Conservation (phyloP, 495 filamentous ascomycete genomes). For the Elasticomyces elasticus region DNA sequence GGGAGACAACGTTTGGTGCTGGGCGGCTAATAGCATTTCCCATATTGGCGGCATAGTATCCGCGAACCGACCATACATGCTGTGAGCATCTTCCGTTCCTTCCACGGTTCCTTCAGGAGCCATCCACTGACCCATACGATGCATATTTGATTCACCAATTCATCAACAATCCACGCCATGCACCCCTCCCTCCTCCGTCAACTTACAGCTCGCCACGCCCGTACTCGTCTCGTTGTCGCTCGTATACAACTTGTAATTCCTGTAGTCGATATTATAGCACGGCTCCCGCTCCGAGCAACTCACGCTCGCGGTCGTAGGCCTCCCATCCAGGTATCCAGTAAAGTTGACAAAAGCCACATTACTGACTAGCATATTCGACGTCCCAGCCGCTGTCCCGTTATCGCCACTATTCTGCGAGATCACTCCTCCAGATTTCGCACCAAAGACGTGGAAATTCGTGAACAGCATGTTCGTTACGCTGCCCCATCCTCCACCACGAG, state of each 20-base stretch:
- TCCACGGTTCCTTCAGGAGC: no score
- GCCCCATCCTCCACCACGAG: conserved; percentile 46
- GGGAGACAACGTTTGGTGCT: no score
- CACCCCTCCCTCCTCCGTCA: conserved; percentile 9
- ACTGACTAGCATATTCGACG: conserved; percentile 40
- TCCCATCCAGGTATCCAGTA: conserved; percentile 36
- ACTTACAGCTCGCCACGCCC: conserved; percentile 8
- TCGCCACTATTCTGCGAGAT: conserved; percentile 45
- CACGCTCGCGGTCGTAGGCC: conserved; percentile 31
- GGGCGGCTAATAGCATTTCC: no score
- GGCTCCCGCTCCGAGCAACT: conserved; percentile 35
- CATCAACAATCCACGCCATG: conserved; percentile 13
- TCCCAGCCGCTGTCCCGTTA: conserved; percentile 43
- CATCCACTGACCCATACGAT: no score
- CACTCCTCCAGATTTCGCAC: conserved; percentile 32
- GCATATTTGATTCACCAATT: no score
- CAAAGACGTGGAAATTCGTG: conserved; percentile 42
- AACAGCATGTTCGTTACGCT: conserved; percentile 43
- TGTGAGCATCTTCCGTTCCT: no score
- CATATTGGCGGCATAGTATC: no score
- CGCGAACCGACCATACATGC: no score
- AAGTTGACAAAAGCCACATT: conserved; percentile 47
- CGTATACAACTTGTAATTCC: conserved; percentile 7
- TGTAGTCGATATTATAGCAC: conserved; percentile 16
- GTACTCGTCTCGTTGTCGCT: conserved; percentile 14